phyloP scores from a whole-genome alignment of 1,284 basidiomycete genomes.

The Pyrrhoderma noxium region DNA sequence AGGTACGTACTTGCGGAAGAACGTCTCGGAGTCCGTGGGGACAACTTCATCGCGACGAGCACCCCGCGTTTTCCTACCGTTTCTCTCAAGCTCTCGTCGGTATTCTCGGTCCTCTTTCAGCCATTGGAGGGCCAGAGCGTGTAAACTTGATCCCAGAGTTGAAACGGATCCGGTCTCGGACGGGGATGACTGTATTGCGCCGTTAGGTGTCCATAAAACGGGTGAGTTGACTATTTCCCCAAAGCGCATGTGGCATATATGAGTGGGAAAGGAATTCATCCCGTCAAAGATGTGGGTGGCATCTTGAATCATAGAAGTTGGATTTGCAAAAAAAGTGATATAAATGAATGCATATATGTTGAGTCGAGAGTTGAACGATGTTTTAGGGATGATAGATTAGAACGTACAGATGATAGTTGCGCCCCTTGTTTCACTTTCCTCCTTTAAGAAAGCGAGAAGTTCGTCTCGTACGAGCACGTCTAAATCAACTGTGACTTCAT shows the following conservation, averaged over 20 bases:
- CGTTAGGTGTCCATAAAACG: constrained; percentile 52
- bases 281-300: constrained; percentile 97
- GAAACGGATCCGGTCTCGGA: neutral
- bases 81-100: constrained; percentile 50
- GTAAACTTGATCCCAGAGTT: constrained; percentile 40
- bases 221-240: constrained; percentile 66
- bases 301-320: constrained; percentile 40
- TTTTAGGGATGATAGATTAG: constrained; percentile 4
- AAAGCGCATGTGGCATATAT: constrained; percentile 83
- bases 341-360: neutral
- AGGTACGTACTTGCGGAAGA: constrained; percentile 74
- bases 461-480: constrained; percentile 94
- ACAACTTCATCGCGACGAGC: constrained; percentile 58
- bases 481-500: constrained; percentile 98
- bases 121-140: constrained; percentile 77
- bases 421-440: constrained; percentile 73
- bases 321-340: too few species aligned
- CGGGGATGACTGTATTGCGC: constrained; percentile 15
- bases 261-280: constrained; percentile 79
- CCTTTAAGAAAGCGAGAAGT: constrained; percentile 79
- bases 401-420: constrained; percentile 85
- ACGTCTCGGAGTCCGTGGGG: constrained; percentile 77
- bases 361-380: neutral
- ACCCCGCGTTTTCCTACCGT: constrained; percentile 57
- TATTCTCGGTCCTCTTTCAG: constrained; percentile 73